Evolutionary conservation across 768 basidiomycete species (phyloP).

Genomic region (Calvatia gigantea): DNA sequence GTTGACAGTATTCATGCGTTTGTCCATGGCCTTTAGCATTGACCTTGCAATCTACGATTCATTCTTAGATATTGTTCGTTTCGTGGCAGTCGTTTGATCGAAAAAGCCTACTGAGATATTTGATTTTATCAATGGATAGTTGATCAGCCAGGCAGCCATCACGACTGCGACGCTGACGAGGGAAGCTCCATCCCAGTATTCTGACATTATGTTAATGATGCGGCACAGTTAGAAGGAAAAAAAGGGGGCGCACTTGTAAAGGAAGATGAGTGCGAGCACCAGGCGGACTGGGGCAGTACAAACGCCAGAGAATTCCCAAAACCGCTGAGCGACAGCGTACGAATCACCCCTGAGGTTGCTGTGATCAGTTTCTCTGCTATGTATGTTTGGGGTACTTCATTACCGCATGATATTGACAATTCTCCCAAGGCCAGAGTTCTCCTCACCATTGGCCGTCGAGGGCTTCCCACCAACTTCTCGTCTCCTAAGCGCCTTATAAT

Average conservation of each 20-base stretch:
- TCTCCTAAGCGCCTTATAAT: constrained; percentile 64
- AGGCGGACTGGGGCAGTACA: constrained; percentile 62
- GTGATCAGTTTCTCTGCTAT: constrained; percentile 8
- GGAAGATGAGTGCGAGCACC: constrained; percentile 62
- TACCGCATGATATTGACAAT: constrained; percentile 77
- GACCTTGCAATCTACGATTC: constrained; percentile 47
- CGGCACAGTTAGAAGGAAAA: not conserved
- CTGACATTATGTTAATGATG: constrained; percentile 28
- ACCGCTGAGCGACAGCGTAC: constrained; percentile 66
- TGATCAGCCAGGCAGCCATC: constrained; percentile 55
- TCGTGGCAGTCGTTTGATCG: not conserved
- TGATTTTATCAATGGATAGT: constrained; percentile 65
- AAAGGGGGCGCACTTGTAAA: constrained; percentile 55
- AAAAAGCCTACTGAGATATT: constrained; percentile 50
- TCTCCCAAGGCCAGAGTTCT: constrained; percentile 59
- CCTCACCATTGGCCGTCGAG: constrained; percentile 32
- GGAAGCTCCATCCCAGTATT: constrained; percentile 75
- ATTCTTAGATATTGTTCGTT: not conserved
- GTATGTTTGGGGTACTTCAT: constrained; percentile 19
- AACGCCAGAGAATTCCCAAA: constrained; percentile 70
- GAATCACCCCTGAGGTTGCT: constrained; percentile 52
- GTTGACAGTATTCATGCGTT: constrained; percentile 67
- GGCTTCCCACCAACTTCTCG: constrained; percentile 52
- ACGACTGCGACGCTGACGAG: constrained; percentile 69
- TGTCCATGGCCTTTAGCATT: constrained; percentile 63